Evolutionary conservation across 2,329 filamentous ascomycete genomes (phyloP).

Genomic region (Claviceps arundinis): DNA sequence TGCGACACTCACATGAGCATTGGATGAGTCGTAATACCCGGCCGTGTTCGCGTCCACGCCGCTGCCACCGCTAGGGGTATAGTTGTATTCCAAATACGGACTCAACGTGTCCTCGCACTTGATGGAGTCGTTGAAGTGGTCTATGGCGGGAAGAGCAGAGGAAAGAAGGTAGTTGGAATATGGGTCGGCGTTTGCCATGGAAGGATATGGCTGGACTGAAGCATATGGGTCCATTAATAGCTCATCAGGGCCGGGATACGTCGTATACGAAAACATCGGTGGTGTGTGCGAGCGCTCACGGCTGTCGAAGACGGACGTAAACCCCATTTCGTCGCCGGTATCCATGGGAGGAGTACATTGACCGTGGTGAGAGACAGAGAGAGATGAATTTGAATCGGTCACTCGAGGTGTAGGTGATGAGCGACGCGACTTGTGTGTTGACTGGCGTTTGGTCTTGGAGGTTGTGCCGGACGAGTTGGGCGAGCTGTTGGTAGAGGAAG

Average conservation of each 20-base stretch:
- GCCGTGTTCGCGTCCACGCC: constrained; percentile 49
- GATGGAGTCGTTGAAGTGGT: constrained; percentile 45
- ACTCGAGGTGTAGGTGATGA: constrained; percentile 10
- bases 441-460: constrained; percentile 27
- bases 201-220: constrained; percentile 36
- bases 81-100: constrained; percentile 55
- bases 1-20: constrained; percentile 58
- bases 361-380: constrained; percentile 26
- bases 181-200: constrained; percentile 35
- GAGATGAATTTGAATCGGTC: not conserved
- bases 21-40: constrained; percentile 52
- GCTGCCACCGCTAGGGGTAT: constrained; percentile 52
- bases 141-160: constrained; percentile 52
- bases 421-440: constrained; percentile 12
- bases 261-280: constrained; percentile 52
- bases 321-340: constrained; percentile 52
- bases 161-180: constrained; percentile 48
- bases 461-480: constrained; percentile 9
- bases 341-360: constrained; percentile 51
- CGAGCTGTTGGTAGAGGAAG: not conserved
- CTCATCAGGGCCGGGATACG: constrained; percentile 55
- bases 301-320: constrained; percentile 43
- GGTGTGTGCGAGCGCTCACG: constrained; percentile 60
- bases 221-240: constrained; percentile 47
- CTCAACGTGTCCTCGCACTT: constrained; percentile 46